Evolutionary conservation across 176 grass and related monocot genomes (phyloP), one percentile per base, ranked within the genome.

Genomic region (Oryza nivara): DNA sequence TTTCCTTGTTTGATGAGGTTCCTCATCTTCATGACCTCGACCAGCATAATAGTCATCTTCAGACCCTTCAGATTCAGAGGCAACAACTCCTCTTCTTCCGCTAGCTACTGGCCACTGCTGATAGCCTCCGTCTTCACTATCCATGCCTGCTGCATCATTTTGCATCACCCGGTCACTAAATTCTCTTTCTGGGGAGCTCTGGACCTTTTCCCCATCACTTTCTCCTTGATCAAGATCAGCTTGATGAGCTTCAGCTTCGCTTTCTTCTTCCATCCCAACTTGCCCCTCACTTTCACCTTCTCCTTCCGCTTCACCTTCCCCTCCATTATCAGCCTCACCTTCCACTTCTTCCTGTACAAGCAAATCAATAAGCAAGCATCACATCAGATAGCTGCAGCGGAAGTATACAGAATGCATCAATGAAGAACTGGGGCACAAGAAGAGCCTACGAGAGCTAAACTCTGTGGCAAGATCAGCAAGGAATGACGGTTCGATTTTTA

Each of bases 241-340:
- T 77, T 76, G 86, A 66, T 95, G 83, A 73, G 78, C 86, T 90
- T 98, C 96, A 28, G 82, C 77, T 84, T 98, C 96, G 65, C 93
- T 98, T 90, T 94, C 93, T 26, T 89, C 91, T 85, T 94, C 96
- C 87, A 93, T 93, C 65, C 89, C 96, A 75, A 87, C 79, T 90
- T 90, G 91, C 20, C 89, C 96, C 83, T 98, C 92, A 14, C 88
- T 87, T 84, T 98, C 92, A 10, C 88, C 95, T 83, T 92, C 92
- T n/a, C 87, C 84, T 88, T 91, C 89, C 41, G 71, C 84, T 64
- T 96, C 89, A 6, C 80, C 83, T 80, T 92, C 87, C 20, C 77
- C 89, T 65, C 90, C 88, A 80, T 88, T 88, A 68, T 95, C 95
- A 9, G 88, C 92, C 82, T 95, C 95, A 17, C 89, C 91, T 76